These are phyloP conservation scores for Eucalyptus regnans DNA, from an alignment of 345 rosid genomes.

Conservation along the genomic window DNA sequence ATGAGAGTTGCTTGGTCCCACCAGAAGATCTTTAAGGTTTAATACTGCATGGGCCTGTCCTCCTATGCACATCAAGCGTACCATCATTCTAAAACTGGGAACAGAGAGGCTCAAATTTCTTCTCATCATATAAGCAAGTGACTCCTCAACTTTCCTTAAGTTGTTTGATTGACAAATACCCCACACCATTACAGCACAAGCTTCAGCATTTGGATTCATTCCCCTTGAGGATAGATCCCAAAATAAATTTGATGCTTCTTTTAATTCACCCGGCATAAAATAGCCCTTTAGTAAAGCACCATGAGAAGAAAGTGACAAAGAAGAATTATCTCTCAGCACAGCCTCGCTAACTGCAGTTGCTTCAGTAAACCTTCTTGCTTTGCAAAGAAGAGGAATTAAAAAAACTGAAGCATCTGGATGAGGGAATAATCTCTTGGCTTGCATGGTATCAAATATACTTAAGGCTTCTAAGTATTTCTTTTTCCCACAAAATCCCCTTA, in stretches of 20 bases:
- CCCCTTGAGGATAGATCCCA: slow-evolving; percentile 23
- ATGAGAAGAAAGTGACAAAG: slow-evolving; percentile 9
- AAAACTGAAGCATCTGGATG: slow-evolving; percentile 18
- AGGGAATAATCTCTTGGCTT: slow-evolving; percentile 16
- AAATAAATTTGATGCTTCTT: slow-evolving; percentile 32
- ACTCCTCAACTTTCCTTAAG: slow-evolving; percentile 25
- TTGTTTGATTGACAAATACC: slow-evolving; percentile 33
- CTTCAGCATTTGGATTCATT: slow-evolving; percentile 10
- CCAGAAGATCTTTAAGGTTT: slow-evolving; percentile 39
- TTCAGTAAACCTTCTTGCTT: slow-evolving; percentile 12
- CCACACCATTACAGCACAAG: slow-evolving; percentile 23
- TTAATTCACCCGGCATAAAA: slow-evolving; percentile 32
- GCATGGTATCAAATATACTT: slow-evolving; percentile 19
- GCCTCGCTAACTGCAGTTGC: slow-evolving; percentile 22
- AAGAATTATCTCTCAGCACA: slow-evolving; percentile 10
- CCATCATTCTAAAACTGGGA: slow-evolving; percentile 32
- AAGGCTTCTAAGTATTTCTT: slow-evolving; percentile 26
- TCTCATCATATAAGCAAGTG: slow-evolving; percentile 35
- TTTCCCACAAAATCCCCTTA: slow-evolving; percentile 43
- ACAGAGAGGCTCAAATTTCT: slow-evolving; percentile 26
- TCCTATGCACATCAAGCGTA: slow-evolving; percentile 34
- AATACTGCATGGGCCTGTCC: slow-evolving; percentile 22
- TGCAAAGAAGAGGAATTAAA: slow-evolving; percentile 44
- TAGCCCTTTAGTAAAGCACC: slow-evolving; percentile 39
- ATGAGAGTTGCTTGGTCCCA: slow-evolving; percentile 11